Evolutionary conservation across 83 land plant species (phyloP).

Genomic region (Thuja plicata): DNA sequence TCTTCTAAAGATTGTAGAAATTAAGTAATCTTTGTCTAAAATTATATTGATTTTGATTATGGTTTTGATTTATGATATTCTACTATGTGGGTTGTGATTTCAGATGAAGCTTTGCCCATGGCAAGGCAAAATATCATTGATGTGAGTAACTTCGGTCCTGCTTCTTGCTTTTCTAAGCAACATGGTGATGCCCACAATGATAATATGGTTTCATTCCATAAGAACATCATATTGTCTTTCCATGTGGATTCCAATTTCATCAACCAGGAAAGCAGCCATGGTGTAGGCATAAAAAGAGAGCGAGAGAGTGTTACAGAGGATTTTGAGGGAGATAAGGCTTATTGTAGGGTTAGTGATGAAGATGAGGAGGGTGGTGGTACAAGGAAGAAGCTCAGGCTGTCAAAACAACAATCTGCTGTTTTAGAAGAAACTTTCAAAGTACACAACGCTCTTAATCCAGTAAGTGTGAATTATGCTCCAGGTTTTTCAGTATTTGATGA

Average conservation of each 20-base stretch:
- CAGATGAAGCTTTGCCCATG: neutral
- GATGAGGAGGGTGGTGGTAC: slow-evolving; percentile 1
- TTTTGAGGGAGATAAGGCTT: neutral
- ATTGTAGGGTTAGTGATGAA: neutral
- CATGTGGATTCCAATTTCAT: neutral
- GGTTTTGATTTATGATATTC: neutral
- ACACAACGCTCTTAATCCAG: slow-evolving; percentile 6
- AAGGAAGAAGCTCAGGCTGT: slow-evolving; percentile 8
- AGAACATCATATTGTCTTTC: neutral
- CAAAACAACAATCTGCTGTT: neutral
- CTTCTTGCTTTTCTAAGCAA: neutral
- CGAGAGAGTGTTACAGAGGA: neutral
- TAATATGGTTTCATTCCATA: neutral
- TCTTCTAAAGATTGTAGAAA: too few species aligned
- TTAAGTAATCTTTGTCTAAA: too few species aligned
- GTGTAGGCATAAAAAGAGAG: neutral
- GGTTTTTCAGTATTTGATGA: neutral
- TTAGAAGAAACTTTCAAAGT: slow-evolving; percentile 7
- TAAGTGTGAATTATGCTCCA: neutral
- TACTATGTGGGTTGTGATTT: neutral
- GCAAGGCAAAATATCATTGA: neutral
- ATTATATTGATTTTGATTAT: too few species aligned
- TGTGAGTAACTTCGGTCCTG: neutral
- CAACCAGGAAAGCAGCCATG: neutral
- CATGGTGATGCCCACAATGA: neutral